phyloP scores from a whole-genome alignment of 1,139 yeast genomes.

The Saccharomyces hybrid region DNA sequence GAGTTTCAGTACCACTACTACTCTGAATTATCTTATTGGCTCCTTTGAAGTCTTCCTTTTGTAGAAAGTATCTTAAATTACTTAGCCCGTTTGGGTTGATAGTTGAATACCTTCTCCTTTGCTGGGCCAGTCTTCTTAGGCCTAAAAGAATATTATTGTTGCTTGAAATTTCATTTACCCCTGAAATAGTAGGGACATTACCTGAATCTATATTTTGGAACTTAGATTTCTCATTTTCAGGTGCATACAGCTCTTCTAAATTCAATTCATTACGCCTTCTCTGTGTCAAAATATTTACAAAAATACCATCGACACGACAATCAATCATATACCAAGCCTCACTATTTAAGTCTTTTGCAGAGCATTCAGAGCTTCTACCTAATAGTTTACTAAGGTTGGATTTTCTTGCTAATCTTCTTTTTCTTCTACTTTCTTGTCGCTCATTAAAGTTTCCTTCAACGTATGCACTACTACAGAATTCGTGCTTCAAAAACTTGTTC shows the following conservation, averaged over 20 bases:
- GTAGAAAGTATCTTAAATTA: background rate
- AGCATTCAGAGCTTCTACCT: conserved; percentile 17
- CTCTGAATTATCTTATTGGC: background rate
- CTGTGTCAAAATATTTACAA: conserved; percentile 64
- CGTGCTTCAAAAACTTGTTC: conserved; percentile 40
- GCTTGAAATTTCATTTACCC: conserved; percentile 4
- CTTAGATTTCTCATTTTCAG: conserved; percentile 37
- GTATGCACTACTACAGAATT: conserved; percentile 39
- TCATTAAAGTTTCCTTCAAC: conserved; percentile 69
- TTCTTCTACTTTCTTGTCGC: conserved; percentile 49
- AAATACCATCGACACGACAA: conserved; percentile 52
- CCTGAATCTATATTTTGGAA: conserved; percentile 19
- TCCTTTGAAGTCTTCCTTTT: background rate
- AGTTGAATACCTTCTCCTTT: conserved; percentile 13
- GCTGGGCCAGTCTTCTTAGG: conserved; percentile 25
- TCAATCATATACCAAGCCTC: conserved; percentile 82
- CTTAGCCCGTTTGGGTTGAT: background rate
- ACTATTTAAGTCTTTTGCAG: conserved; percentile 21
- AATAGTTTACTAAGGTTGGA: conserved; percentile 39
- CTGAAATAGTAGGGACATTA: background rate
- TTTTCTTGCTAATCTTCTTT: conserved; percentile 54
- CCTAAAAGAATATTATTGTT: conserved; percentile 27
- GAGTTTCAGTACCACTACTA: background rate
- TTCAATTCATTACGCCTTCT: conserved; percentile 60
- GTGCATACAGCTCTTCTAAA: conserved; percentile 63